These are phyloP conservation scores for Inga leiocalycina DNA, from an alignment of 306 rosid species.

Conservation along the genomic window DNA sequence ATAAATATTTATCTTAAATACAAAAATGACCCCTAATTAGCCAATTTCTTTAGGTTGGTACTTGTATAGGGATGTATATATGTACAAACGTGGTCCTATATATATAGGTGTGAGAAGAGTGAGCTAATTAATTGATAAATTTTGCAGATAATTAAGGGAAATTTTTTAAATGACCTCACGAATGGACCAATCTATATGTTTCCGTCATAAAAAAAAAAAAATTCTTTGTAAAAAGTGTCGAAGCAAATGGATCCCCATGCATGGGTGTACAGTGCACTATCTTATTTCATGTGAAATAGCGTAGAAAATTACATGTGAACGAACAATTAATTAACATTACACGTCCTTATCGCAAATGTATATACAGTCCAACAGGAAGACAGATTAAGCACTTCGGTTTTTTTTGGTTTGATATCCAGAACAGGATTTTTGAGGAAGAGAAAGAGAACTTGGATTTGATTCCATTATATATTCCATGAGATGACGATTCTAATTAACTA, in stretches of 20 bases:
- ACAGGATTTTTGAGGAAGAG: constrained; percentile 35
- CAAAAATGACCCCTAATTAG: neutral
- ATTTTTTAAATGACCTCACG: neutral
- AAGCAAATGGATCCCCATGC: neutral
- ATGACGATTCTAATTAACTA: neutral
- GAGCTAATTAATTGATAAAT: neutral
- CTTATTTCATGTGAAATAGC: neutral
- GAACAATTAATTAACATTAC: neutral
- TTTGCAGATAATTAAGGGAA: neutral
- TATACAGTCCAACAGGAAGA: neutral
- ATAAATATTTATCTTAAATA: neutral
- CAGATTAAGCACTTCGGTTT: constrained; percentile 32
- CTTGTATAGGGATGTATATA: no score
- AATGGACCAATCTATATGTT: neutral
- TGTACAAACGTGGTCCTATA: neutral
- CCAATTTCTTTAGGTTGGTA: neutral
- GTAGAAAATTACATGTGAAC: neutral
- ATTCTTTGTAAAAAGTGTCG: neutral
- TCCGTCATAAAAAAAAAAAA: neutral
- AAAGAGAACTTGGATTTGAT: constrained; percentile 33
- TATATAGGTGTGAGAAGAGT: neutral
- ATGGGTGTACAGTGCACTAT: neutral
- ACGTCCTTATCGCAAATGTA: neutral
- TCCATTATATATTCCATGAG: neutral
- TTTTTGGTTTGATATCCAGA: constrained; percentile 29